Evolutionary conservation across 106 monocot genomes (phyloP), one percentile per base, ranked within the genome.

Genomic region (Phalaenopsis aphrodite): DNA sequence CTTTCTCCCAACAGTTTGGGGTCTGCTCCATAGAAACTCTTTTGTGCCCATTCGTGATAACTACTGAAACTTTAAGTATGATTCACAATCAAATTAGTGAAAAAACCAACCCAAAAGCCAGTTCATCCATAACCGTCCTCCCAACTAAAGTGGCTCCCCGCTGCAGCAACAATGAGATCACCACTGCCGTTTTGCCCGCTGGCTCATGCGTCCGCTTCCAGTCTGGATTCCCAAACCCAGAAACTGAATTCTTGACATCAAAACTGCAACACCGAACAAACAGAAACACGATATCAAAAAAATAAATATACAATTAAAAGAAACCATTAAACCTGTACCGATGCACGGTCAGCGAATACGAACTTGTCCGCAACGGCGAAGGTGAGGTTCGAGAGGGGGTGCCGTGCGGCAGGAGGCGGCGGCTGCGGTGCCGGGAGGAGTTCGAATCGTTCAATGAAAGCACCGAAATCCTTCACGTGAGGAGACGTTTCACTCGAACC

Each of bases 281-380:
- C 17, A 49, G 78, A 78, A 68, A 52, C 5, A 21, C 41, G 3
- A 7, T 41, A 76, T 37, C 78, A 11, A 49, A 14, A 61, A 56
- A 78, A 36, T 43, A 45, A 88, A 47, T 47, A 57, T 56, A 83
- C 19, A 55, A 48, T 80, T 41, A 52, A 42, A 55, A 45, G 49
- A 74, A 37, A 46, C 36, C 21, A 74, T 48, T 3, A 79, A 58
- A 78, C 49, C 8, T 45, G 6, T 52, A 49, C 46, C 42, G 5
- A 15, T 30, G 2, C 42, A 76, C 48, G 14, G 19, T 76, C n/a
- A 45, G n/a, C 24, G n/a, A 49, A 52, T 24, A 42, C 79, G 1
- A n/a, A 98, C 97, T 90, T 94, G 89, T 99, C 98, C 47, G 85
- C 84, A 85, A 94, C 79, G 69, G 94, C 98, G 82, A 99, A 99